Evolutionary conservation across 2,329 filamentous ascomycete genomes (phyloP), one percentile per base, ranked within the genome.

Genomic region (Cryphonectria naterciae): DNA sequence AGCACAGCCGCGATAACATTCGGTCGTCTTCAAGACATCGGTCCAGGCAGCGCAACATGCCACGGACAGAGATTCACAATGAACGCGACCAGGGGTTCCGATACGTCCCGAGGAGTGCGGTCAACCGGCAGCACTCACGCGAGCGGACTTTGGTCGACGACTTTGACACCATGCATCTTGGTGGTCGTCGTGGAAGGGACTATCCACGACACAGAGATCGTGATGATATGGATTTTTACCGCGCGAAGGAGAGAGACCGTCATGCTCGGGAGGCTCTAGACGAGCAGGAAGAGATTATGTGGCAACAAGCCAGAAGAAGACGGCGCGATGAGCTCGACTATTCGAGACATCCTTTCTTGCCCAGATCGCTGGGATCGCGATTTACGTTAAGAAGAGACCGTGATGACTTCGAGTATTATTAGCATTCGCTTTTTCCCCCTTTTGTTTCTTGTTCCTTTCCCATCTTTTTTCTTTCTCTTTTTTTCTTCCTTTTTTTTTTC

Each of bases 31-130:
- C 28, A 19, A 8, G 25, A 28, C 25, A 15, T 61, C 56, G 43
- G 6, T 41, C n/a, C 19, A 43, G 32, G 4, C n/a, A 1, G 17
- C 68, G 66, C 35, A 41, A 54, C 25, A 65, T 61, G 1, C 72
- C 66, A 6, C 67, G 35, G 8, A 37, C 68, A 2, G 63, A 63
- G 15, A 60, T 68, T 35, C 37, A 68, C 37, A 15, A 63, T 7
- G 61, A 41, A 32, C 22, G 22, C n/a, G n/a, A 25, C 39, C n/a
- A 43, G 15, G 35, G 41, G 4, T 60, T 68, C 11, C 65, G 72
- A 35, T 65, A 64, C 35, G 65, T 73, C 28, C 58, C 68, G 2
- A 17, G 56, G 49, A 72, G 72, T 43, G 72, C 72, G 58, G 62
- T 73, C 35, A 56, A 32, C 25, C 63, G 68, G 32, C 70, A 72